Evolutionary conservation across 768 basidiomycete species (phyloP).

Genomic region (Trametes punicea): DNA sequence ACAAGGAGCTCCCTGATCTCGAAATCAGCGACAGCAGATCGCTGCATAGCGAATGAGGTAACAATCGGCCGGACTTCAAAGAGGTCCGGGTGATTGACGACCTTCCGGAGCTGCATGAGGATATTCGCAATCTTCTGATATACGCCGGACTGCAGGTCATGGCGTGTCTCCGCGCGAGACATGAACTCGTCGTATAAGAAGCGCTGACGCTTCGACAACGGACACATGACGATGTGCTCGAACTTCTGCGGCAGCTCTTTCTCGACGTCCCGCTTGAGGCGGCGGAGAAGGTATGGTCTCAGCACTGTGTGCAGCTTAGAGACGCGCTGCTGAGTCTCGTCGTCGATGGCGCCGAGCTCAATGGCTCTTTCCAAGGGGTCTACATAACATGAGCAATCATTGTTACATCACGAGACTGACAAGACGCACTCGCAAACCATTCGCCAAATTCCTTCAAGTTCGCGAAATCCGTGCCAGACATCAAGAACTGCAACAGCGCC

Average conservation of each 20-base stretch:
- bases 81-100: conserved; percentile 91
- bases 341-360: conserved; percentile 78
- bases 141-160: conserved; percentile 79
- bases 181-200: conserved; percentile 97
- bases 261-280: conserved; percentile 98
- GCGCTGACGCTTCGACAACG: conserved; percentile 88
- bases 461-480: conserved; percentile 86
- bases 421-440: conserved; percentile 88
- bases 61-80: conserved; percentile 87
- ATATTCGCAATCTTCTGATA: conserved; percentile 92
- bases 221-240: conserved; percentile 86
- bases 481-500: conserved; percentile 92
- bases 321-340: conserved; percentile 82
- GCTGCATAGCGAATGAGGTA: conserved; percentile 71
- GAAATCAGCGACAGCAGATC: conserved; percentile 73
- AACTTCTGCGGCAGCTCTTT: conserved; percentile 92
- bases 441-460: conserved; percentile 91
- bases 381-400: conserved; percentile 31
- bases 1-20: conserved; percentile 87
- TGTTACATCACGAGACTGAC: not conserved
- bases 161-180: conserved; percentile 78
- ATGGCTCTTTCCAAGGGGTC: conserved; percentile 94
- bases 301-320: conserved; percentile 89
- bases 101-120: conserved; percentile 97
- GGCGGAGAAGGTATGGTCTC: conserved; percentile 92